A percentile compares a stretch with the other conserved stretches of the same genome.
Evolutionary conservation across 192 early-diverging fungal species (phyloP).

Genomic region (Funneliformis mosseae): DNA sequence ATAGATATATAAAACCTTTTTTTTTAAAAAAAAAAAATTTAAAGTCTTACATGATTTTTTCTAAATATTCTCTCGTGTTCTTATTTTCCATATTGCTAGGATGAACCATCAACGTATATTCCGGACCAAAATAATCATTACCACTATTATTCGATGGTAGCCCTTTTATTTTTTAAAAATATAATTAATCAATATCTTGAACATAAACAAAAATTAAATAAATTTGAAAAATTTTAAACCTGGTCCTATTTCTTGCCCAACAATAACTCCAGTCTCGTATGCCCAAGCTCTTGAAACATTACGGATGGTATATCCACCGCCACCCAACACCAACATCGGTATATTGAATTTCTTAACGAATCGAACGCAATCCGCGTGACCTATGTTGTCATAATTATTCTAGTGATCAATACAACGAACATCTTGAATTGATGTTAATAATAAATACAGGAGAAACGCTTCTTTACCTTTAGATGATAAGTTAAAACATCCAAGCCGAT

Average conservation of each 20-base stretch:
- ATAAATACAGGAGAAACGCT: background rate
- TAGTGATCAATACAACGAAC: background rate
- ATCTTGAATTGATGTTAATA: background rate
- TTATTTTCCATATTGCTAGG: conserved; percentile 84
- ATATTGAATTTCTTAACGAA: conserved; percentile 91
- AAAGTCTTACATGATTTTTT: conserved; percentile 3
- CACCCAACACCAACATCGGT: conserved; percentile 91
- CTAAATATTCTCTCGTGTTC: conserved; percentile 68
- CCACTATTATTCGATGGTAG: background rate
- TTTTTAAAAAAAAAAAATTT: background rate
- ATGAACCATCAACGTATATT: conserved; percentile 83
- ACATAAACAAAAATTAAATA: background rate
- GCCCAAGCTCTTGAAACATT: conserved; percentile 95
- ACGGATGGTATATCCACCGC: conserved; percentile 97
- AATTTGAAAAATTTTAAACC: background rate
- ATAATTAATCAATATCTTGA: background rate
- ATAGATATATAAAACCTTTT: too few species aligned
- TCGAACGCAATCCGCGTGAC: conserved; percentile 91
- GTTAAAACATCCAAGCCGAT: conserved; percentile 94
- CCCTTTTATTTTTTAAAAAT: background rate
- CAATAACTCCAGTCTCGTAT: conserved; percentile 88
- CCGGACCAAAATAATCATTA: conserved; percentile 88
- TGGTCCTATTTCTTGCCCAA: conserved; percentile 52
- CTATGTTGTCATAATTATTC: conserved; percentile 3
- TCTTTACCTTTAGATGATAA: conserved; percentile 76